Conservation (phyloP, 768 basidiomycete species). For the Lactarius evosmus region DNA sequence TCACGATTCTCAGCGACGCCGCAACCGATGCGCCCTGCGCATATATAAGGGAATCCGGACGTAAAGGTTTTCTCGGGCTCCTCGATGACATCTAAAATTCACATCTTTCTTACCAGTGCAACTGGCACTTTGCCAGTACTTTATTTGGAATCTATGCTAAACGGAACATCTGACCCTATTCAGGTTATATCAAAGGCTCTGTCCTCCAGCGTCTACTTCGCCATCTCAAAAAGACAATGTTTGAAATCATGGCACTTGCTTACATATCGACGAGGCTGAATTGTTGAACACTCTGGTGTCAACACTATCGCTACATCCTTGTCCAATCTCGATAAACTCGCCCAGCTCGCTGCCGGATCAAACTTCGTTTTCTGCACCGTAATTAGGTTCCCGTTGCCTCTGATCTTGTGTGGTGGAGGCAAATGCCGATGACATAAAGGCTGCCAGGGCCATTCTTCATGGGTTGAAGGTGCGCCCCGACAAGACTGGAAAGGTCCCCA, state of each 20-base stretch:
- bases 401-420: constrained; percentile 34
- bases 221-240: constrained; percentile 36
- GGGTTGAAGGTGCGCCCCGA: constrained; percentile 50
- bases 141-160: background rate
- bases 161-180: background rate
- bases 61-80: background rate
- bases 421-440: constrained; percentile 46
- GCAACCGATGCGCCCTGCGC: background rate
- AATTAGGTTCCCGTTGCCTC: background rate
- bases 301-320: constrained; percentile 43
- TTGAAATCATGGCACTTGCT: constrained; percentile 45
- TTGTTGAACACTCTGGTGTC: constrained; percentile 35
- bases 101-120: constrained; percentile 19
- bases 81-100: constrained; percentile 9
- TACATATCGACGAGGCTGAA: constrained; percentile 45
- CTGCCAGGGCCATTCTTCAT: constrained; percentile 45
- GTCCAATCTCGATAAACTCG: constrained; percentile 42
- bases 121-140: constrained; percentile 10
- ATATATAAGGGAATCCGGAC: background rate
- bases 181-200: constrained; percentile 50
- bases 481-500: constrained; percentile 42
- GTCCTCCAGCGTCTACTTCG: constrained; percentile 42
- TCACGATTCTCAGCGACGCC: background rate
- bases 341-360: constrained; percentile 42
- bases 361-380: constrained; percentile 45